Conservation (phyloP, 2,329 filamentous ascomycete species). For the Botrytis medusae region DNA sequence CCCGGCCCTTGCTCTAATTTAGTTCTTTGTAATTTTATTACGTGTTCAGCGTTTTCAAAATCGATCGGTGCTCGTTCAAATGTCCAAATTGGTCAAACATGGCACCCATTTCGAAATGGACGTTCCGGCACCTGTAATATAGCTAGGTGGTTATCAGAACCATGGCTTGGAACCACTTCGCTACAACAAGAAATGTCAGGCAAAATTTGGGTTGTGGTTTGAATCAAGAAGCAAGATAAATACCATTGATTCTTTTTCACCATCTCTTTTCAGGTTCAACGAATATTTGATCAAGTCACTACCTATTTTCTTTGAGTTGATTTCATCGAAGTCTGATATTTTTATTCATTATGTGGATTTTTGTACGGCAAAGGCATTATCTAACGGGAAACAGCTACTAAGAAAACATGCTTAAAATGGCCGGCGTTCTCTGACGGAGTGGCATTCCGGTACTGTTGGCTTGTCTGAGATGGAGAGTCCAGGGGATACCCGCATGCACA, state of each 20-base stretch:
- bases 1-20: background rate
- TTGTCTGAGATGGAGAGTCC: background rate
- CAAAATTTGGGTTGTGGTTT: background rate
- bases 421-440: background rate
- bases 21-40: too few species aligned
- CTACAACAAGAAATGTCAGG: background rate
- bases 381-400: background rate
- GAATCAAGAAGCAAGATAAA: background rate
- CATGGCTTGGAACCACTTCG: background rate
- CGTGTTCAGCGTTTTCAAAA: background rate
- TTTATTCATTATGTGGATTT: background rate
- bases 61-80: background rate
- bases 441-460: background rate
- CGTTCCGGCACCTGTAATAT: background rate
- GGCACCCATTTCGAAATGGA: background rate
- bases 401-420: background rate
- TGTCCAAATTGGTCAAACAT: background rate
- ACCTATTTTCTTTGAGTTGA: background rate
- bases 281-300: background rate
- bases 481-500: background rate
- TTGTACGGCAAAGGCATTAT: background rate
- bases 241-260: background rate
- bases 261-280: background rate
- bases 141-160: background rate
- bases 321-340: background rate